Evolutionary conservation across 176 grass and related monocot species (phyloP).

Genomic region (Poa annua): DNA sequence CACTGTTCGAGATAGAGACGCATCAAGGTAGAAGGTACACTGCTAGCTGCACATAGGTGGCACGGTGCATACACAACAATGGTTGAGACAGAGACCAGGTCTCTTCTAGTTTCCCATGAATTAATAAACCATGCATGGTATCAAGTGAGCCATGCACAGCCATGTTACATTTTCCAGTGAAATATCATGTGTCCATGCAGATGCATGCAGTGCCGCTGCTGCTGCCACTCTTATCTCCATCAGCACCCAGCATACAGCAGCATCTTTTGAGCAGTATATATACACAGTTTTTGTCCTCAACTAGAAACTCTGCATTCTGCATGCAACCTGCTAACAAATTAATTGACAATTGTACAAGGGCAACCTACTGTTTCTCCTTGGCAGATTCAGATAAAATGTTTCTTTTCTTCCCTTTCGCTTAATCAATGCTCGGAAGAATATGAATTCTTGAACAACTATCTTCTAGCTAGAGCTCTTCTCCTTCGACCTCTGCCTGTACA

Average conservation of each 20-base stretch:
- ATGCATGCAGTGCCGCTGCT: constrained; percentile 38
- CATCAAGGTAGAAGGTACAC: constrained; percentile 33
- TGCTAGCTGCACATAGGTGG: constrained; percentile 29
- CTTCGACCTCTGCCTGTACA: not conserved
- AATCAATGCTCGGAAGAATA: constrained; percentile 31
- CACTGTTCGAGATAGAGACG: constrained; percentile 39
- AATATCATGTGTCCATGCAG: constrained; percentile 59
- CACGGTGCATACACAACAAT: constrained; percentile 37
- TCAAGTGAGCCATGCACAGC: constrained; percentile 22
- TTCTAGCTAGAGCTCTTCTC: constrained; percentile 22
- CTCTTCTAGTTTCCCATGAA: constrained; percentile 49
- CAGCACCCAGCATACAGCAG: constrained; percentile 44
- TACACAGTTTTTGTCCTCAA: constrained; percentile 74
- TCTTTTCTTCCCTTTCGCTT: not conserved
- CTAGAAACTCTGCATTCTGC: constrained; percentile 50
- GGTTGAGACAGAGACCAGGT: constrained; percentile 42
- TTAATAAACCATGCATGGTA: constrained; percentile 30
- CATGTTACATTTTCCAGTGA: constrained; percentile 57
- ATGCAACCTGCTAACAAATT: constrained; percentile 56
- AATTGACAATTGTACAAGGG: constrained; percentile 63
- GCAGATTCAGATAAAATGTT: constrained; percentile 40
- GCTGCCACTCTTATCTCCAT: constrained; percentile 58
- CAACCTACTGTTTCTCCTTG: constrained; percentile 46
- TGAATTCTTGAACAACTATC: constrained; percentile 26
- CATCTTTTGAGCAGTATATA: constrained; percentile 80